Conservation (phyloP, 2,329 filamentous ascomycete species). For the Aspergillus pseudoterreus region DNA sequence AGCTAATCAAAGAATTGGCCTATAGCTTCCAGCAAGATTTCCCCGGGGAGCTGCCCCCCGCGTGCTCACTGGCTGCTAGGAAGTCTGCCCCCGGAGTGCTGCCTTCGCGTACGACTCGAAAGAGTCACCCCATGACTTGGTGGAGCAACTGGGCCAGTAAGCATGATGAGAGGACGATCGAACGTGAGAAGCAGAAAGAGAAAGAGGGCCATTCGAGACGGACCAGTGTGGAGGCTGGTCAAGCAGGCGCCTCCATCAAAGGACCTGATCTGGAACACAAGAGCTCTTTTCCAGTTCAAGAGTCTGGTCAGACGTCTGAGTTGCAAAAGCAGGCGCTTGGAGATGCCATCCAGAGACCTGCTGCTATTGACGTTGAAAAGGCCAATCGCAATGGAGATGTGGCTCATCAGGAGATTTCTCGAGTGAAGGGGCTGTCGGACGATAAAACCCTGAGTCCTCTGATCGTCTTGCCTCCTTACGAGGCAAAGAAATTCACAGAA, state of each 20-base stretch:
- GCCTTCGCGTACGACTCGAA: constrained; percentile 33
- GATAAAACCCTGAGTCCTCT: constrained; percentile 21
- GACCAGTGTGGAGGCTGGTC: constrained; percentile 24
- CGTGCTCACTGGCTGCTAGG: constrained; percentile 75
- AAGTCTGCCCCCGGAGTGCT: constrained; percentile 39
- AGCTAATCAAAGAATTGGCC: constrained; percentile 68
- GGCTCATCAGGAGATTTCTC: background rate
- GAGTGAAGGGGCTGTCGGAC: constrained; percentile 1
- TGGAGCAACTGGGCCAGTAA: constrained; percentile 89
- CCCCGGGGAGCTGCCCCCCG: constrained; percentile 73
- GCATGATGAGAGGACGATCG: constrained; percentile 73
- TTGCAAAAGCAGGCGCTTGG: background rate
- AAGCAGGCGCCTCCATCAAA: constrained; percentile 22
- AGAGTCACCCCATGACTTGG: constrained; percentile 72
- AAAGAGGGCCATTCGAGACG: constrained; percentile 21
- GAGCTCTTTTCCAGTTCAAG: background rate
- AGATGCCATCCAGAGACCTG: background rate
- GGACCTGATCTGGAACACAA: constrained; percentile 1
- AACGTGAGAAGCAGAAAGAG: constrained; percentile 25
- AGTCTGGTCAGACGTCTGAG: background rate
- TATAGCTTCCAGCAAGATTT: constrained; percentile 66
- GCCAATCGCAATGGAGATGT: background rate
- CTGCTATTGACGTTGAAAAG: background rate
- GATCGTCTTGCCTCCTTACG: constrained; percentile 27
- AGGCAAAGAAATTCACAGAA: constrained; percentile 22